Base-by-base conservation (phyloP, 495 filamentous ascomycete genomes). In the Xylaria palmicola region DNA sequence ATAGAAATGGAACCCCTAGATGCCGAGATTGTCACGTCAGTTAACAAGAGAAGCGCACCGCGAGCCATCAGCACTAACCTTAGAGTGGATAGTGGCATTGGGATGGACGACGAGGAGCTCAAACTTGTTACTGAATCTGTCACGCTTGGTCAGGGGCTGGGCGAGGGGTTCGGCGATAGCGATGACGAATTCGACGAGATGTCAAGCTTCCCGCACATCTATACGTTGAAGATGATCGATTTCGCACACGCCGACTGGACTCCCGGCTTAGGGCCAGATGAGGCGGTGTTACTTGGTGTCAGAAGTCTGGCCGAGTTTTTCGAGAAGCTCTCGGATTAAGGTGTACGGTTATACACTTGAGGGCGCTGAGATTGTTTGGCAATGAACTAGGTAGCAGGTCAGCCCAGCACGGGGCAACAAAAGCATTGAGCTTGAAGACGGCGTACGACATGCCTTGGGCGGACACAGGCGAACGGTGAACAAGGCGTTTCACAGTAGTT, bases 231-330 rank as follows among this genome's bases (percentile, higher is more conserved):
- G 69, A 75, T 98, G 65, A 98, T 98, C 62, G 94, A 98, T 74
- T 98, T 98, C 78, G 94, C 94, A 20, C 94, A 98, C 76, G 93
- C 94, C 19, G 74, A 77, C 27, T 98, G 90, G 90, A 87, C 85
- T 3, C 91, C 92, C 2, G 92, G 92, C 6, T 73, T 88, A 64
- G 94, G 93, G 0, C 89, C 90, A 1, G 94, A 98, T 73, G 88
- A 95, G 76, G 98, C 98, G 70, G 71, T 83, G 10, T 76, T 98
- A 27, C 75, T 76, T 22, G 94, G 94, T 0, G 82, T 98, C 58
- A 80, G 86, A 68, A 95, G 82, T 71, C 73, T 92, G 8, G 79
- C 83, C 55, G 84, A 85, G 64, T 84, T 96, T 24, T 85, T 98
- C 59, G 74, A 84, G 50, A 81, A 89, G 60, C 67, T 93, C 55